These are phyloP conservation scores for Eutypa lata DNA, from an alignment of 2,329 filamentous ascomycete species.

Conservation along the genomic window DNA sequence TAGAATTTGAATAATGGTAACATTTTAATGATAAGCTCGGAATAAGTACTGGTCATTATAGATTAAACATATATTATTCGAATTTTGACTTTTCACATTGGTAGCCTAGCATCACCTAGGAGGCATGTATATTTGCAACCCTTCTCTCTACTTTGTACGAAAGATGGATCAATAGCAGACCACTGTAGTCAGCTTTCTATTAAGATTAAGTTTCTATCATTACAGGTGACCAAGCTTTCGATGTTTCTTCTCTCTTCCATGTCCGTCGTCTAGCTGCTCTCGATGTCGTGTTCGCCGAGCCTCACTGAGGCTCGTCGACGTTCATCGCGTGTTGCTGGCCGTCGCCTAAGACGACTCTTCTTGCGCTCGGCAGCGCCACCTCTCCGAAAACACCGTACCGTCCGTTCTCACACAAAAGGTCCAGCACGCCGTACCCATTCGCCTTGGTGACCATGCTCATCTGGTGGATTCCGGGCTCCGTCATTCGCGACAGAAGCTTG, in stretches of 20 bases:
- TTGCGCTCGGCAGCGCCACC: not conserved
- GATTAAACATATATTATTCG: too few species aligned
- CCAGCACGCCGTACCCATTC: not conserved
- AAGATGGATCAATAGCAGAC: too few species aligned
- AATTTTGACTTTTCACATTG: too few species aligned
- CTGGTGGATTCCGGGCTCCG: not conserved
- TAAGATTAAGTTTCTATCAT: too few species aligned
- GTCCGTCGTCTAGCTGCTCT: not conserved
- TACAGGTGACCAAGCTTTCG: not conserved
- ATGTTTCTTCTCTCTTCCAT: not conserved
- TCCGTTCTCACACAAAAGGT: not conserved
- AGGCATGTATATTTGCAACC: too few species aligned
- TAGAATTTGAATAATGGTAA: too few species aligned
- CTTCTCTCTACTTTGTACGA: too few species aligned
- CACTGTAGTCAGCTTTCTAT: too few species aligned
- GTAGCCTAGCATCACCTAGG: too few species aligned
- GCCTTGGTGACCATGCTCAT: not conserved
- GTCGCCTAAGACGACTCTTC: not conserved
- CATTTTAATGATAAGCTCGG: too few species aligned
- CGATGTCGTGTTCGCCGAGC: not conserved
- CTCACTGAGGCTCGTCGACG: not conserved
- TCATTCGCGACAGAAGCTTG: not conserved
- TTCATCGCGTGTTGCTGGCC: not conserved
- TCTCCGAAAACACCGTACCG: not conserved
- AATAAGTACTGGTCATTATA: too few species aligned